Evolutionary conservation across 208 protist genomes (phyloP).

Genomic region (Entamoeba invadens): DNA sequence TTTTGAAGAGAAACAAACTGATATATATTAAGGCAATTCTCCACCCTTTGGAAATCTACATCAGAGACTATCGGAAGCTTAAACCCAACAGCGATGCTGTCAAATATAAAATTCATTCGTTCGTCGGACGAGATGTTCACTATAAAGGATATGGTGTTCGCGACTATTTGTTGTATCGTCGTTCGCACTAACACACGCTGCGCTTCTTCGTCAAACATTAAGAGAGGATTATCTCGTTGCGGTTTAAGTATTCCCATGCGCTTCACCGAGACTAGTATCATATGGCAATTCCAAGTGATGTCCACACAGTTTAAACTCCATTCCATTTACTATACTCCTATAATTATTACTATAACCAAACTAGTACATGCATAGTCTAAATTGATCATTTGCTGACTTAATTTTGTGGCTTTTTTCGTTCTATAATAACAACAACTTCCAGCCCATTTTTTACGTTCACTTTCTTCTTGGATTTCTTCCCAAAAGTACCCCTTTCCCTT

Average conservation of each 20-base stretch:
- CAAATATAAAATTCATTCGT: neutral
- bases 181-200: neutral
- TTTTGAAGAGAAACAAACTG: no score
- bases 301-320: no score
- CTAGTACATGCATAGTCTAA: no score
- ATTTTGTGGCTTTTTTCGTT: no score
- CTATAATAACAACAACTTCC: no score
- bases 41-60: neutral
- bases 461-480: no score
- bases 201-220: neutral
- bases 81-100: neutral
- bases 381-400: no score
- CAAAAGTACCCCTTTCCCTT: no score
- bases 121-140: neutral
- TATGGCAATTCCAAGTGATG: no score
- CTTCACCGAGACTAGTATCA: neutral
- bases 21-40: neutral
- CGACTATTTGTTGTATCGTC: neutral
- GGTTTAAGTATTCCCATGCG: neutral
- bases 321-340: no score
- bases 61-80: neutral
- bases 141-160: neutral
- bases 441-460: no score
- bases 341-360: no score
- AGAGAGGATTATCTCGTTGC: neutral